Percentiles rank a stretch among this genome's conserved stretches.
Evolutionary conservation across 805 yeast genomes (phyloP).

Genomic region (Ogataea minuta): DNA sequence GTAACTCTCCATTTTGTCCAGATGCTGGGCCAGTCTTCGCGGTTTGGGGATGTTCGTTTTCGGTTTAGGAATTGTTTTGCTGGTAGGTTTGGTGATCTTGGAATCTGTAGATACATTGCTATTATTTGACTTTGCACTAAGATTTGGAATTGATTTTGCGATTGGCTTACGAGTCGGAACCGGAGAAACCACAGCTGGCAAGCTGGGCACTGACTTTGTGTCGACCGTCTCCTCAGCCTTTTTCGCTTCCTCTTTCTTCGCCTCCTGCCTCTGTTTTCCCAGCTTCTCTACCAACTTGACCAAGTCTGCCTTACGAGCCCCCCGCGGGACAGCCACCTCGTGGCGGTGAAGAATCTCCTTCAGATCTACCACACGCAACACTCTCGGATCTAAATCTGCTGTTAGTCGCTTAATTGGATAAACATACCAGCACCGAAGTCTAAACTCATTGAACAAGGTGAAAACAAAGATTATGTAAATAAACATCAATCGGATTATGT

Average conservation of each 20-base stretch:
- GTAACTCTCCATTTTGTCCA: neutral
- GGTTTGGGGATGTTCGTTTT: conserved; percentile 8
- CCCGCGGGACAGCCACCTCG: conserved; percentile 50
- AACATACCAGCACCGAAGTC: conserved; percentile 5
- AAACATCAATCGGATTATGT: neutral
- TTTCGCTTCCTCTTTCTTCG: conserved; percentile 1
- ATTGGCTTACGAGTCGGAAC: neutral
- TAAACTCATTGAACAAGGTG: conserved; percentile 10
- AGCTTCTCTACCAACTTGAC: conserved; percentile 29
- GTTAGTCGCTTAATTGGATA: neutral
- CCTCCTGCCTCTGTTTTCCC: conserved; percentile 4
- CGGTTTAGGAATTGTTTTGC: conserved; percentile 4
- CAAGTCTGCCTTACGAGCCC: conserved; percentile 63
- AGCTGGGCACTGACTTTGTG: neutral
- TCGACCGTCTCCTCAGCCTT: neutral
- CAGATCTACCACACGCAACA: conserved; percentile 62
- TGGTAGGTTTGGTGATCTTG: neutral
- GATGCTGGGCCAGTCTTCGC: neutral
- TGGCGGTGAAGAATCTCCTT: conserved; percentile 57
- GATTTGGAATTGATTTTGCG: no score
- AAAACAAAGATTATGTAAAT: conserved; percentile 3
- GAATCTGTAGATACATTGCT: neutral
- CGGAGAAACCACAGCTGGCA: no score
- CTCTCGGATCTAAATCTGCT: conserved; percentile 60
- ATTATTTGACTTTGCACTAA: no score